phyloP scores from a whole-genome alignment of 305 asterid genomes.

The Fraxinus angustifolia region DNA sequence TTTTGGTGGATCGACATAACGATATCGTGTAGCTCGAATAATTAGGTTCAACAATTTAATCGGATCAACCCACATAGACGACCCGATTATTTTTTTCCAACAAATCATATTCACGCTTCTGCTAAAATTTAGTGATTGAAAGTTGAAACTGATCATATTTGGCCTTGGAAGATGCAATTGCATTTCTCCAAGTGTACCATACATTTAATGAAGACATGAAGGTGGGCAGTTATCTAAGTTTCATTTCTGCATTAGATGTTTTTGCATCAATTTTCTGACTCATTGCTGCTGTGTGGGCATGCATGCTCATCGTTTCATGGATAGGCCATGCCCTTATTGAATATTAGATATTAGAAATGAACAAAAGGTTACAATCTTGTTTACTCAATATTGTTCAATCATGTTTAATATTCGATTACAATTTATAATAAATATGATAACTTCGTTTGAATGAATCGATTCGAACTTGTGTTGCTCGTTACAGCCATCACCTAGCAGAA shows the following conservation, averaged over 20 bases:
- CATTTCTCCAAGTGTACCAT: conserved; percentile 33
- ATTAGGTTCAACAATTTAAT: neutral
- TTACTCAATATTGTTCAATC: too few relatives aligned
- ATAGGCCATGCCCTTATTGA: too few relatives aligned
- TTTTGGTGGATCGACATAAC: neutral
- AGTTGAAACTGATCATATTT: neutral
- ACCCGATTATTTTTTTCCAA: too few relatives aligned
- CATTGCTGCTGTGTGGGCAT: neutral
- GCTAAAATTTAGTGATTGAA: neutral
- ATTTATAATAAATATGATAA: neutral
- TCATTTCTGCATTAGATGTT: neutral
- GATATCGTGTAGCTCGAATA: neutral
- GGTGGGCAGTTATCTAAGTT: neutral
- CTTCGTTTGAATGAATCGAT: neutral
- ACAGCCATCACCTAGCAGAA: neutral
- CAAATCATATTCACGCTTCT: neutral
- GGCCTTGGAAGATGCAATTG: conserved; percentile 36
- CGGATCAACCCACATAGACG: too few relatives aligned
- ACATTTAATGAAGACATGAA: neutral
- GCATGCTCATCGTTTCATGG: neutral
- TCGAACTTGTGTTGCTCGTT: neutral
- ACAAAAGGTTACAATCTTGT: too few relatives aligned
- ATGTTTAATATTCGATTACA: neutral
- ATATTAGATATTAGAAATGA: too few relatives aligned
- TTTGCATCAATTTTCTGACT: neutral